phyloP scores from a whole-genome alignment of 352 stramenopile genomes.

The Pythium periplocum region DNA sequence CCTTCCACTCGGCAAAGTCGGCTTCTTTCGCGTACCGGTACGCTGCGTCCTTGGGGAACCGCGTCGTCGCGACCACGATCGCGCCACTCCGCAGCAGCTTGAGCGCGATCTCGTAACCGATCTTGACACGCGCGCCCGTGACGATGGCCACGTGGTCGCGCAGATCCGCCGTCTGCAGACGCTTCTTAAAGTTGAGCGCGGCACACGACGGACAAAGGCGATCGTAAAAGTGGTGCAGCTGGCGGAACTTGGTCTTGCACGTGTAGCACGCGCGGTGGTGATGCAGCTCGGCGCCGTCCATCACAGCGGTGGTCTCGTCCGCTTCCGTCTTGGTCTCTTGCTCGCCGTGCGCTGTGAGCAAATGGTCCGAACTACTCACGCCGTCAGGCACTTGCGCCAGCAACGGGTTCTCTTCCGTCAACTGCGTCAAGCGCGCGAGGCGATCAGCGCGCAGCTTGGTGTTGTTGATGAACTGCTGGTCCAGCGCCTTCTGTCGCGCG shows the following conservation, averaged over 20 bases:
- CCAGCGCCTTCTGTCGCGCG: slow-evolving; percentile 54
- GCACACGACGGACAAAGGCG: slow-evolving; percentile 92
- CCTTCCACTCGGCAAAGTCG: slow-evolving; percentile 80
- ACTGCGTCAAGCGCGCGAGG: slow-evolving; percentile 38
- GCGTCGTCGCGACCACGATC: slow-evolving; percentile 88
- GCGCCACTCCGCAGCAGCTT: slow-evolving; percentile 88
- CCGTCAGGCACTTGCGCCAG: slow-evolving; percentile 64
- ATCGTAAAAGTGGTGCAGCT: slow-evolving; percentile 94
- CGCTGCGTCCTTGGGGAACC: slow-evolving; percentile 91
- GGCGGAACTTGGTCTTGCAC: slow-evolving; percentile 90
- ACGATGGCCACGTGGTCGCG: slow-evolving; percentile 81
- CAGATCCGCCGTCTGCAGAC: slow-evolving; percentile 84
- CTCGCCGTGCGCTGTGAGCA: slow-evolving; percentile 17
- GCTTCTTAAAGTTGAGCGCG: slow-evolving; percentile 91
- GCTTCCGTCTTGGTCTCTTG: neutral
- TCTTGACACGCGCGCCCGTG: slow-evolving; percentile 94
- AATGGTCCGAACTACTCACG: slow-evolving; percentile 14
- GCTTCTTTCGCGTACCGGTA: slow-evolving; percentile 80
- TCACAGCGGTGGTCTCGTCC: neutral
- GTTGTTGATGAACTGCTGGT: slow-evolving; percentile 80
- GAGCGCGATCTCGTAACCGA: slow-evolving; percentile 92
- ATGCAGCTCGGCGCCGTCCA: slow-evolving; percentile 39
- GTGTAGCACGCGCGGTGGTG: slow-evolving; percentile 92
- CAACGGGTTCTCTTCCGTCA: slow-evolving; percentile 56
- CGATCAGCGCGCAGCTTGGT: slow-evolving; percentile 67